phyloP scores from a whole-genome alignment of 768 basidiomycete genomes.

The Lactarius sp. region DNA sequence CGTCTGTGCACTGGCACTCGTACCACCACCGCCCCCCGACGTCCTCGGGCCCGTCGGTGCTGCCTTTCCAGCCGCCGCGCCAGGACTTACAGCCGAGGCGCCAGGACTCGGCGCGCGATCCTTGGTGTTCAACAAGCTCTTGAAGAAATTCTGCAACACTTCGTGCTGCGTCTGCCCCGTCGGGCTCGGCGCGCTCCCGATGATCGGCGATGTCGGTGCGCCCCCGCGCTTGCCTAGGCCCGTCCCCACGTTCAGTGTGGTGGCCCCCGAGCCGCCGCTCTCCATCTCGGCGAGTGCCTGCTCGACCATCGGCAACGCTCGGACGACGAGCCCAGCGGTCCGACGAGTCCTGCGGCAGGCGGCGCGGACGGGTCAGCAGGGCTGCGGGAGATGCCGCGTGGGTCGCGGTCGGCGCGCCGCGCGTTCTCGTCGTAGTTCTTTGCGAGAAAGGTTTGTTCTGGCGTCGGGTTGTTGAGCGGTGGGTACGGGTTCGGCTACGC shows the following conservation, averaged over 20 bases:
- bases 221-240: slow-evolving; percentile 21
- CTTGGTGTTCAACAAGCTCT: slow-evolving; percentile 69
- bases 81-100: slow-evolving; percentile 33
- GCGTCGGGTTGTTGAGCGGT: slow-evolving; percentile 73
- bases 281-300: slow-evolving; percentile 89
- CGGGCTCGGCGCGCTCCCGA: slow-evolving; percentile 38
- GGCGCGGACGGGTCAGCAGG: slow-evolving; percentile 54
- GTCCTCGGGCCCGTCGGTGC: slow-evolving; percentile 10
- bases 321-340: slow-evolving; percentile 84
- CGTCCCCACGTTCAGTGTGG: slow-evolving; percentile 24
- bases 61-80: slow-evolving; percentile 25
- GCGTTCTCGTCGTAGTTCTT: slow-evolving; percentile 90
- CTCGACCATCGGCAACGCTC: slow-evolving; percentile 82
- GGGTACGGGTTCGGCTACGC: slow-evolving; percentile 61
- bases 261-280: slow-evolving; percentile 37
- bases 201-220: slow-evolving; percentile 31
- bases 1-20: neutral
- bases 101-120: slow-evolving; percentile 44
- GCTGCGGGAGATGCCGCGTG: slow-evolving; percentile 80
- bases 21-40: slow-evolving; percentile 2
- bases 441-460: slow-evolving; percentile 87
- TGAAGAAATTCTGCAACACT: slow-evolving; percentile 84
- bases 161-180: slow-evolving; percentile 67
- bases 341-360: slow-evolving; percentile 74
- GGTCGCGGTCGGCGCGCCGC: slow-evolving; percentile 87